Conservation (phyloP, 768 basidiomycete genomes). For the Botryobasidium botryosum region DNA sequence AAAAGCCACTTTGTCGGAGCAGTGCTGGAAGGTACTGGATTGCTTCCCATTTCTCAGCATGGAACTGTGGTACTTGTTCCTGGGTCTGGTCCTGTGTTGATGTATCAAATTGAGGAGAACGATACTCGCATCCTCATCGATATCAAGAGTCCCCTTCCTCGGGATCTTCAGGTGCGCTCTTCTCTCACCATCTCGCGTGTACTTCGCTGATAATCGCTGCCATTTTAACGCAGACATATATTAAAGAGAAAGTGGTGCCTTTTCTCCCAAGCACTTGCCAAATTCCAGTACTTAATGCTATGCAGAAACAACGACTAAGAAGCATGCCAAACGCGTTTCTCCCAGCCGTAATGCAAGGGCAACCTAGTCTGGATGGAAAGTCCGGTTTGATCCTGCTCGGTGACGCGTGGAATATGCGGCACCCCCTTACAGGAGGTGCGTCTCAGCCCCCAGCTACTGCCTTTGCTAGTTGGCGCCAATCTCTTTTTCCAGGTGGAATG, state of each 20-base stretch:
- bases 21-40: constrained; percentile 61
- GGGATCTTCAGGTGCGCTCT: constrained; percentile 51
- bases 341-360: constrained; percentile 53
- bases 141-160: constrained; percentile 66
- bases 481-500: constrained; percentile 78
- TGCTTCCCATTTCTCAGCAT: constrained; percentile 53
- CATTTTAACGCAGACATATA: constrained; percentile 33
- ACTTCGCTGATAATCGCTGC: not conserved
- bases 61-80: constrained; percentile 75
- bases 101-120: constrained; percentile 79
- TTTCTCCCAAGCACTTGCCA: constrained; percentile 65
- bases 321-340: constrained; percentile 95
- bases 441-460: too few species aligned
- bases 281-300: constrained; percentile 40
- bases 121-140: constrained; percentile 93
- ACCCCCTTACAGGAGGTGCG: constrained; percentile 72
- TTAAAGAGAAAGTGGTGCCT: constrained; percentile 56
- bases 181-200: not conserved
- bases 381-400: constrained; percentile 79
- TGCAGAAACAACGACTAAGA: constrained; percentile 66
- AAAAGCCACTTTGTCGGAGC: constrained; percentile 75
- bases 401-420: constrained; percentile 98
- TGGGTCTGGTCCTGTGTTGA: constrained; percentile 69
- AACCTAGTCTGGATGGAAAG: constrained; percentile 30
- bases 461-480: too few species aligned